These are phyloP conservation scores for Elaphomyces granulatus DNA, from an alignment of 495 filamentous ascomycete genomes.

Conservation along the genomic window DNA sequence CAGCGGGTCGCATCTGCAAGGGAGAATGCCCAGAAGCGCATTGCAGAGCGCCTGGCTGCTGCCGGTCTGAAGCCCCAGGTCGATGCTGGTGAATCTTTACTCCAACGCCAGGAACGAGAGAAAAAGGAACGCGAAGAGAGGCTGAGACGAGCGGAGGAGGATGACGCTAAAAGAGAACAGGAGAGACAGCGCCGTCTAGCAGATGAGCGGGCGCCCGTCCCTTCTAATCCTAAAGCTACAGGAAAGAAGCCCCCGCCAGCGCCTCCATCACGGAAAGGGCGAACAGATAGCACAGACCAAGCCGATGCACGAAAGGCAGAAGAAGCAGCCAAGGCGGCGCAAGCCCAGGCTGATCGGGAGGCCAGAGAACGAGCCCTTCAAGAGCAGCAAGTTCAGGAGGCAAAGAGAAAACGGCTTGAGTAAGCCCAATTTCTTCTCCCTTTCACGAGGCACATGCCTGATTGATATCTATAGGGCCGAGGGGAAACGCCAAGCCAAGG, in stretches of 20 bases:
- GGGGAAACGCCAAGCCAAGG: too few species aligned
- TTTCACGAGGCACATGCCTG: conserved; percentile 13
- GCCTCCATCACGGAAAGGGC: conserved; percentile 59
- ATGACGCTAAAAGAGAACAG: conserved; percentile 79
- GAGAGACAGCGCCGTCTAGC: conserved; percentile 75
- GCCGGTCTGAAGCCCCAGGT: conserved; percentile 70
- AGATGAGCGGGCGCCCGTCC: conserved; percentile 59
- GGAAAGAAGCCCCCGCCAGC: conserved; percentile 77
- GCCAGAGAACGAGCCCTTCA: conserved; percentile 18
- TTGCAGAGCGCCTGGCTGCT: conserved; percentile 94
- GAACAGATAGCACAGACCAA: conserved; percentile 46
- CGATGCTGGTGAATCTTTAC: conserved; percentile 56
- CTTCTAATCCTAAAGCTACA: conserved; percentile 35
- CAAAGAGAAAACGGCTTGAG: conserved; percentile 65
- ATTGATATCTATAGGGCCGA: conserved; percentile 41
- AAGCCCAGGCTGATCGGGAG: conserved; percentile 36
- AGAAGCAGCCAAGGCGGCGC: conserved; percentile 38
- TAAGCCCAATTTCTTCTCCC: conserved; percentile 38
- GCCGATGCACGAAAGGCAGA: conserved; percentile 41
- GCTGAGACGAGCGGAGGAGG: conserved; percentile 78
- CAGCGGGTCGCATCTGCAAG: conserved; percentile 92
- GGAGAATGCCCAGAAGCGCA: conserved; percentile 89
- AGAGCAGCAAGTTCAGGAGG: conserved; percentile 66
- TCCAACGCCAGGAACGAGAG: conserved; percentile 80
- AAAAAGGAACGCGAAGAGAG: conserved; percentile 75